Evolutionary conservation across 371 early-diverging fungal genomes (phyloP).

Genomic region (Mucor sp.): DNA sequence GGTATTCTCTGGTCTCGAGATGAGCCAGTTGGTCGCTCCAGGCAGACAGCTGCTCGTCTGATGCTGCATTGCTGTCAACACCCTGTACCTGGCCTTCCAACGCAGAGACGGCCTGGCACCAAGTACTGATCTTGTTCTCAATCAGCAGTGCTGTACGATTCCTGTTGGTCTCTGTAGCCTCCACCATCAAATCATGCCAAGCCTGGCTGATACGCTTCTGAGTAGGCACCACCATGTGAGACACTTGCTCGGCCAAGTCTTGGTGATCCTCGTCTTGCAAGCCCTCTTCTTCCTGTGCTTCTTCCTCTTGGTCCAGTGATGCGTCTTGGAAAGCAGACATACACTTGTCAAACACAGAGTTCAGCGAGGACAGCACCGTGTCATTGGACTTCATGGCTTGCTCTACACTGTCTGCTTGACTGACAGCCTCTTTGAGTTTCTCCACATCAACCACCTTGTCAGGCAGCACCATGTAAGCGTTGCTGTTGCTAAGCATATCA

Average conservation of each 20-base stretch:
- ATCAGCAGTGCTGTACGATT: conserved; percentile 11
- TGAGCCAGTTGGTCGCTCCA: conserved; percentile 1
- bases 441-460: conserved; percentile 7
- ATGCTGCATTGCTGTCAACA: not conserved
- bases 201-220: conserved; percentile 18
- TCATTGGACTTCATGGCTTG: conserved; percentile 30
- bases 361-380: conserved; percentile 21
- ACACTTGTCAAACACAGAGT: conserved; percentile 28
- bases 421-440: conserved; percentile 28
- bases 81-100: not conserved
- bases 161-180: conserved; percentile 7
- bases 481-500: conserved; percentile 17
- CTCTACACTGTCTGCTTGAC: conserved; percentile 31
- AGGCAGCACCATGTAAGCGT: not conserved
- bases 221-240: conserved; percentile 11
- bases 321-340: conserved; percentile 22
- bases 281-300: conserved; percentile 8
- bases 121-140: conserved; percentile 9
- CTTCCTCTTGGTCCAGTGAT: conserved; percentile 11
- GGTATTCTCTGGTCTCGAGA: conserved; percentile 8
- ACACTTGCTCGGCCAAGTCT: conserved; percentile 8
- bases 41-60: not conserved
- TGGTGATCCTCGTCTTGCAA: conserved; percentile 14
- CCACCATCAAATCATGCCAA: conserved; percentile 13
- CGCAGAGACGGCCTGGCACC: not conserved